A percentile compares a stretch with the other conserved stretches of the same genome.
phyloP scores from a whole-genome alignment of 2,329 filamentous ascomycete genomes.

The Aspergillus sp. region DNA sequence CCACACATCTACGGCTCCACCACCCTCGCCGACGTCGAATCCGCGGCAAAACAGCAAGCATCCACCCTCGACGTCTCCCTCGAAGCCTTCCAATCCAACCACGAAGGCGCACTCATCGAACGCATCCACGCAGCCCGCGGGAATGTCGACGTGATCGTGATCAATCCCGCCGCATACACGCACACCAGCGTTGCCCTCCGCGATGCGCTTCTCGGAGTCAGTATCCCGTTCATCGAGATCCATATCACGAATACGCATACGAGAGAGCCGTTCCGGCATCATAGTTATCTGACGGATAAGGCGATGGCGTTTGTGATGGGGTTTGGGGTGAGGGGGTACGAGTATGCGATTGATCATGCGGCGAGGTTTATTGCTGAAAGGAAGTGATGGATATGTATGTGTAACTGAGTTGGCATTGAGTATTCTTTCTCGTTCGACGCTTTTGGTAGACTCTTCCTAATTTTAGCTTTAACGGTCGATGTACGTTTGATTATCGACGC shows the following conservation, averaged over 20 bases:
- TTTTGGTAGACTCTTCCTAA: no score
- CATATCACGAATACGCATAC: conserved; percentile 68
- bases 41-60: conserved; percentile 45
- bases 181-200: conserved; percentile 68
- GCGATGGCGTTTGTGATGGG: conserved; percentile 66
- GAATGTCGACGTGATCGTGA: conserved; percentile 54
- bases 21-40: conserved; percentile 59
- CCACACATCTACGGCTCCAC: conserved; percentile 65
- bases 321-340: conserved; percentile 55
- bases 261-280: conserved; percentile 60
- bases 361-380: conserved; percentile 1
- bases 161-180: conserved; percentile 68
- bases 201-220: conserved; percentile 63
- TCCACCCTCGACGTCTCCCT: conserved; percentile 43
- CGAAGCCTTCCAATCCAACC: conserved; percentile 66
- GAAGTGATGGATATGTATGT: no score
- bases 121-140: conserved; percentile 61
- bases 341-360: conserved; percentile 49
- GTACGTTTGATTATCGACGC: no score
- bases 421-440: no score
- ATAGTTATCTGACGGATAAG: conserved; percentile 68
- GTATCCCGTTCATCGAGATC: conserved; percentile 67
- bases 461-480: no score
- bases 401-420: no score
- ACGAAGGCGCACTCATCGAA: conserved; percentile 67